phyloP scores from a whole-genome alignment of 2,329 filamentous ascomycete genomes.

The Aspergillus tubingensis region DNA sequence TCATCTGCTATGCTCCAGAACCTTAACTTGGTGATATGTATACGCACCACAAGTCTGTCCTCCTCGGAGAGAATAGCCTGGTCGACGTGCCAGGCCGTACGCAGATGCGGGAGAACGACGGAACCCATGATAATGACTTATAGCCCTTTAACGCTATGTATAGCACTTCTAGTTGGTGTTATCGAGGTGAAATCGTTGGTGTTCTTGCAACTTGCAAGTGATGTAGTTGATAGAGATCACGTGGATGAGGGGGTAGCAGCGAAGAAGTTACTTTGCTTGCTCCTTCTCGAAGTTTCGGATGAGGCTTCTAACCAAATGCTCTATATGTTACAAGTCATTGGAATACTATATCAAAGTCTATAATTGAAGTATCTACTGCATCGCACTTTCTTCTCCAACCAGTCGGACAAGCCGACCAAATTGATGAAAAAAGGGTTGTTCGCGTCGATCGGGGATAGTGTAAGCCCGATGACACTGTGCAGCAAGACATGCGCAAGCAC shows the following conservation, averaged over 20 bases:
- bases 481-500: conserved; percentile 68
- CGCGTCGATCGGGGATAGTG: conserved; percentile 74
- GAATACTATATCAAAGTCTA: too few relatives aligned
- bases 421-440: conserved; percentile 63
- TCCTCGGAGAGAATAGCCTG: conserved; percentile 91
- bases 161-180: not conserved
- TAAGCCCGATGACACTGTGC: conserved; percentile 75
- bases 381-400: conserved; percentile 57
- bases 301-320: not conserved
- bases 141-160: not conserved
- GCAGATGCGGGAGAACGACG: conserved; percentile 86
- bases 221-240: not conserved
- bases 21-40: not conserved
- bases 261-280: not conserved
- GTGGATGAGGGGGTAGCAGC: not conserved
- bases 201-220: not conserved
- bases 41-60: conserved; percentile 66
- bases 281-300: not conserved
- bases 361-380: too few relatives aligned
- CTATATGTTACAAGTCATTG: too few relatives aligned
- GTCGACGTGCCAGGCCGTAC: conserved; percentile 96
- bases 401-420: conserved; percentile 53
- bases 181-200: not conserved
- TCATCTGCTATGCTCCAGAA: not conserved
- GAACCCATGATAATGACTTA: conserved; percentile 63